Evolutionary conservation across 116 monocot genomes (phyloP).

Genomic region (Trichopus zeylanicus): DNA sequence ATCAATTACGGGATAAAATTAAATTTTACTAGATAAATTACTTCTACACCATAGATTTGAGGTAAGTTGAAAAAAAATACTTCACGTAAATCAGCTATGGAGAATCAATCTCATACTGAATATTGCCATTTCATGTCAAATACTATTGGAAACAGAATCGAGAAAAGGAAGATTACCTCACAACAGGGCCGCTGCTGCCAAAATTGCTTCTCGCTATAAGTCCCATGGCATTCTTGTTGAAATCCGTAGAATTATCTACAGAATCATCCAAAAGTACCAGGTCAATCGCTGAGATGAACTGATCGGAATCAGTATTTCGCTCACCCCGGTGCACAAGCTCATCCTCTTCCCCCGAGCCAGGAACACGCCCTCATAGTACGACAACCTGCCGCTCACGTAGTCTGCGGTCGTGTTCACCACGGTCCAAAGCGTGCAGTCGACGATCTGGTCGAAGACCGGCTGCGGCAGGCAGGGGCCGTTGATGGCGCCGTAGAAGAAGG

Average conservation of each 20-base stretch:
- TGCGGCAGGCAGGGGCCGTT: slow-evolving; percentile 15
- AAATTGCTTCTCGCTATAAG: slow-evolving; percentile 64
- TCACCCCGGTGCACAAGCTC: slow-evolving; percentile 64
- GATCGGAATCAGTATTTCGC: slow-evolving; percentile 54
- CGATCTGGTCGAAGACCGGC: slow-evolving; percentile 73
- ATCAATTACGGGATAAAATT: too few species aligned
- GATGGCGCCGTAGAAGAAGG: slow-evolving; percentile 61
- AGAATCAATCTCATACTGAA: too few species aligned
- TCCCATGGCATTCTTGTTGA: slow-evolving; percentile 49
- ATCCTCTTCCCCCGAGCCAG: slow-evolving; percentile 37
- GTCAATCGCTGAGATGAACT: slow-evolving; percentile 66
- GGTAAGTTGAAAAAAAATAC: too few species aligned
- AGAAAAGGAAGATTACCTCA: slow-evolving; percentile 41
- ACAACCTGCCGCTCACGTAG: slow-evolving; percentile 28
- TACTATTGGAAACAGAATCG: not conserved
- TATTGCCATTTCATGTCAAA: too few species aligned
- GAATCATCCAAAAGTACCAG: slow-evolving; percentile 43
- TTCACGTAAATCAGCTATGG: too few species aligned
- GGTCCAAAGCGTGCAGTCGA: slow-evolving; percentile 85
- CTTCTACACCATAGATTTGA: too few species aligned
- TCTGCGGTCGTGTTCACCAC: slow-evolving; percentile 75
- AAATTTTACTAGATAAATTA: too few species aligned
- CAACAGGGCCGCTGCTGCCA: slow-evolving; percentile 35
- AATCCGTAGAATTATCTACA: slow-evolving; percentile 70
- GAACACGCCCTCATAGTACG: slow-evolving; percentile 80